Percentiles rank a stretch among this genome's conserved stretches.
Conservation (phyloP, 2,329 filamentous ascomycete species). For the Colletotrichum orchidophilum region DNA sequence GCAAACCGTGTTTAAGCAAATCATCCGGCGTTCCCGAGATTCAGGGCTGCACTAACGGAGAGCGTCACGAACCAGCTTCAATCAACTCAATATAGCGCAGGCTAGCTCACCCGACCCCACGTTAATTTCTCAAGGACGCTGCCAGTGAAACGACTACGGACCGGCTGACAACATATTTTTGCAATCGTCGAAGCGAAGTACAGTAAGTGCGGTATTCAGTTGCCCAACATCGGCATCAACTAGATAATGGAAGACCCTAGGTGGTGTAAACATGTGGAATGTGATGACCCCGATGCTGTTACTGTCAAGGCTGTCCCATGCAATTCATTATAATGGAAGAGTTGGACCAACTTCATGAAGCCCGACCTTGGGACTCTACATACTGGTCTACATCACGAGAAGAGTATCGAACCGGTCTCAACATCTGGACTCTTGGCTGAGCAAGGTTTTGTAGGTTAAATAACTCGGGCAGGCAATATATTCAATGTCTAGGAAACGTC, state of each 20-base stretch:
- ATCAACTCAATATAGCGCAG: conserved; percentile 1
- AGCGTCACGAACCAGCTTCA: conserved; percentile 5
- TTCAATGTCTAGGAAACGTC: too few relatives aligned
- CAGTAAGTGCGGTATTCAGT: conserved; percentile 8
- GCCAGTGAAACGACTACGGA: neutral
- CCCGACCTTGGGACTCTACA: neutral
- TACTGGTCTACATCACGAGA: conserved; percentile 1
- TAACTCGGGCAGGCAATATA: too few relatives aligned
- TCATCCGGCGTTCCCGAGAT: neutral
- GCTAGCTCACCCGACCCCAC: conserved; percentile 5
- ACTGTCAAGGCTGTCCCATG: neutral
- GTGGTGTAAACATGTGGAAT: conserved; percentile 5
- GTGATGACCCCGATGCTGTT: neutral
- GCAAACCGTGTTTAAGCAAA: neutral
- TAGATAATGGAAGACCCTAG: conserved; percentile 4
- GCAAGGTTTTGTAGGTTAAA: neutral
- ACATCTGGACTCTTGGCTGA: conserved; percentile 9
- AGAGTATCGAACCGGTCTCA: conserved; percentile 8
- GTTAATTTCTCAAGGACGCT: neutral
- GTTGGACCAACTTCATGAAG: neutral
- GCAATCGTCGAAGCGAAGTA: conserved; percentile 1
- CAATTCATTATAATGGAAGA: conserved; percentile 12
- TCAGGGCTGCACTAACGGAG: neutral
- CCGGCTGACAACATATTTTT: conserved; percentile 5
- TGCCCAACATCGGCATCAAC: neutral